Percentiles rank a stretch among this genome's conserved stretches.
These are phyloP conservation scores for Diplodia seriata DNA, from an alignment of 2,329 filamentous ascomycete genomes.

Conservation along the genomic window DNA sequence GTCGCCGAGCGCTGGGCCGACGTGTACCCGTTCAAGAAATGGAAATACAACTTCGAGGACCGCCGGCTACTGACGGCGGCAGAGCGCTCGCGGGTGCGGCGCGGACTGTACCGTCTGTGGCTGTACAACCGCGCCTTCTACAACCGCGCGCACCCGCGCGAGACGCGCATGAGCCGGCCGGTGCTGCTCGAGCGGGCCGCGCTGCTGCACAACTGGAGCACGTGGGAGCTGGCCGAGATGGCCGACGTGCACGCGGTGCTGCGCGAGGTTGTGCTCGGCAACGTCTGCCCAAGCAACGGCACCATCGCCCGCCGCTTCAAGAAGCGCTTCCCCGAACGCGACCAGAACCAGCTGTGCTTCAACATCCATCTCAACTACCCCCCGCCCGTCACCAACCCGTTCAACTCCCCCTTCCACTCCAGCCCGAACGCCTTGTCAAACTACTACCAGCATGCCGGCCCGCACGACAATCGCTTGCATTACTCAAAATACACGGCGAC, in stretches of 20 bases:
- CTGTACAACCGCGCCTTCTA: slow-evolving; percentile 66
- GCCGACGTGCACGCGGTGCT: slow-evolving; percentile 65
- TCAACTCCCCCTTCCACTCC: slow-evolving; percentile 41
- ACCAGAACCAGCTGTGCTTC: slow-evolving; percentile 58
- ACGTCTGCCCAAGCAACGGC: slow-evolving; percentile 68
- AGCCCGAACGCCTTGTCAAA: slow-evolving; percentile 40
- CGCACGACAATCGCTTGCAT: slow-evolving; percentile 49
- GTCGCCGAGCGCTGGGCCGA: slow-evolving; percentile 64
- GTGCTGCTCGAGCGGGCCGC: slow-evolving; percentile 60
- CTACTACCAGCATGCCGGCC: slow-evolving; percentile 41
- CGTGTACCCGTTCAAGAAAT: slow-evolving; percentile 70
- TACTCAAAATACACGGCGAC: slow-evolving; percentile 57
- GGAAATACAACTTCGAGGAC: slow-evolving; percentile 63
- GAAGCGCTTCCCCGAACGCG: slow-evolving; percentile 60
- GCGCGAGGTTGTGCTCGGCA: slow-evolving; percentile 62
- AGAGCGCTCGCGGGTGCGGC: slow-evolving; percentile 61
- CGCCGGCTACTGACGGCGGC: slow-evolving; percentile 59
- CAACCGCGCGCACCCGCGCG: slow-evolving; percentile 58
- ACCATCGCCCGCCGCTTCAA: slow-evolving; percentile 65
- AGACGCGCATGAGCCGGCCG: slow-evolving; percentile 55
- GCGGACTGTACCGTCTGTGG: slow-evolving; percentile 67
- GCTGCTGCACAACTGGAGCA: slow-evolving; percentile 66
- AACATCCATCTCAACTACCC: slow-evolving; percentile 61
- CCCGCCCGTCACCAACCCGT: slow-evolving; percentile 51
- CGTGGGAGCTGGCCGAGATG: slow-evolving; percentile 63